Percentiles rank a stretch among this genome's conserved stretches.
These are phyloP conservation scores for Candida rishiriensis DNA, from an alignment of 805 yeast genomes.

Conservation along the genomic window DNA sequence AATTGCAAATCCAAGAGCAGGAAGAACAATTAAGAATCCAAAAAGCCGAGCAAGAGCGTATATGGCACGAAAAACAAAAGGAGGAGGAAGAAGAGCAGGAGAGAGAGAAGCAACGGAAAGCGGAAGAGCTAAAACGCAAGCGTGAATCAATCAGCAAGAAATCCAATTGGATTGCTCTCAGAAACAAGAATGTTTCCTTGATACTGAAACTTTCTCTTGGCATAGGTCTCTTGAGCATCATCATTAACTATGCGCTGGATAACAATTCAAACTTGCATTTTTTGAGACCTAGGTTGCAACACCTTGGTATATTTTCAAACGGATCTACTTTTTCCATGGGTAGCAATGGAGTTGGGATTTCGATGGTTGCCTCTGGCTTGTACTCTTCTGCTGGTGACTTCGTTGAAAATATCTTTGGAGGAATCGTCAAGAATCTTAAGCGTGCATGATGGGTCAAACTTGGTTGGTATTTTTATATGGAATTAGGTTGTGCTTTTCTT, in stretches of 20 bases:
- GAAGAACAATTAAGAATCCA: slow-evolving; percentile 1
- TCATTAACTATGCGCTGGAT: slow-evolving; percentile 10
- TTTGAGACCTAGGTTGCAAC: slow-evolving; percentile 7
- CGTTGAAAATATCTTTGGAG: slow-evolving; percentile 10
- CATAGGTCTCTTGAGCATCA: slow-evolving; percentile 15
- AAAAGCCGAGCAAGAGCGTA: not conserved
- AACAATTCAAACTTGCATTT: slow-evolving; percentile 4
- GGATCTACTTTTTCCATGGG: not conserved
- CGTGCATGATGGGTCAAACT: not conserved
- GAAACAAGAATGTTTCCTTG: slow-evolving; percentile 13
- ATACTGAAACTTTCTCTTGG: slow-evolving; percentile 17
- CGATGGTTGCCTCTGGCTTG: slow-evolving; percentile 2
- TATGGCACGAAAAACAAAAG: not conserved
- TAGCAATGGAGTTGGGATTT: not conserved
- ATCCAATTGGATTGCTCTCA: slow-evolving; percentile 4
- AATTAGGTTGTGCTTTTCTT: not conserved
- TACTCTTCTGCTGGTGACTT: slow-evolving; percentile 9
- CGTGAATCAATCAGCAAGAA: not conserved
- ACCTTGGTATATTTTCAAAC: slow-evolving; percentile 2
- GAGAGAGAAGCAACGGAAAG: not conserved
- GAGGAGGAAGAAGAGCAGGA: slow-evolving; percentile 3
- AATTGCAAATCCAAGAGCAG: slow-evolving; percentile 15
- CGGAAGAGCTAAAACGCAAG: too few relatives aligned
- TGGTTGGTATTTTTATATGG: not conserved
- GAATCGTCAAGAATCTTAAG: slow-evolving; percentile 3